phyloP scores from a whole-genome alignment of 2,329 filamentous ascomycete species.

The Colletotrichum godetiae region DNA sequence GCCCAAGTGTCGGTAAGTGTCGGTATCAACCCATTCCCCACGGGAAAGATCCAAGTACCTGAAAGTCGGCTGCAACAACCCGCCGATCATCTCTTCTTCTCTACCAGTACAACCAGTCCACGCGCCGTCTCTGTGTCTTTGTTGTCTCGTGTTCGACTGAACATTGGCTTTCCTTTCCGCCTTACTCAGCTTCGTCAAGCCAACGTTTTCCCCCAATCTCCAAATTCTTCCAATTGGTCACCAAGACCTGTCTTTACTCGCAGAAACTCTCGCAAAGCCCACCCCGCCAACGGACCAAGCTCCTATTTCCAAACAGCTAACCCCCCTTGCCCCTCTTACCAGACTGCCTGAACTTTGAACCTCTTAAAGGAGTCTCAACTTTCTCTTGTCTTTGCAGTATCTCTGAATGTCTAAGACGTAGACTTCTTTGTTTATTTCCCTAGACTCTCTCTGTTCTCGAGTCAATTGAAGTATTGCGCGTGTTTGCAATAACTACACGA shows the following conservation, averaged over 20 bases:
- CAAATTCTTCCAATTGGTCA: constrained; percentile 24
- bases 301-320: not conserved
- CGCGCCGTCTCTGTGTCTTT: not conserved
- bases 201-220: not conserved
- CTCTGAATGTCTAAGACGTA: not conserved
- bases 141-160: not conserved
- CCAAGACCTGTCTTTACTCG: constrained; percentile 4
- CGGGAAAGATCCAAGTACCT: not conserved
- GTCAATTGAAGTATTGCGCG: not conserved
- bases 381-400: not conserved
- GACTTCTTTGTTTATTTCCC: not conserved
- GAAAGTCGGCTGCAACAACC: not conserved
- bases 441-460: not conserved
- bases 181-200: not conserved
- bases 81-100: not conserved
- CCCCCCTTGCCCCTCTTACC: not conserved
- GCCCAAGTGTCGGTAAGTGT: too few species aligned
- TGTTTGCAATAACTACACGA: not conserved
- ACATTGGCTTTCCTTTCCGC: not conserved
- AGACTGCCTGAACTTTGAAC: not conserved
- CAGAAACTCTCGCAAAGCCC: constrained; percentile 21
- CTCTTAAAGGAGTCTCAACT: not conserved
- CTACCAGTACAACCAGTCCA: not conserved
- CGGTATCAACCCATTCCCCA: not conserved
- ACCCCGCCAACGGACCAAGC: not conserved